These are phyloP conservation scores for Maudiozyma pseudohumilis DNA, from an alignment of 805 yeast genomes.

Conservation along the genomic window DNA sequence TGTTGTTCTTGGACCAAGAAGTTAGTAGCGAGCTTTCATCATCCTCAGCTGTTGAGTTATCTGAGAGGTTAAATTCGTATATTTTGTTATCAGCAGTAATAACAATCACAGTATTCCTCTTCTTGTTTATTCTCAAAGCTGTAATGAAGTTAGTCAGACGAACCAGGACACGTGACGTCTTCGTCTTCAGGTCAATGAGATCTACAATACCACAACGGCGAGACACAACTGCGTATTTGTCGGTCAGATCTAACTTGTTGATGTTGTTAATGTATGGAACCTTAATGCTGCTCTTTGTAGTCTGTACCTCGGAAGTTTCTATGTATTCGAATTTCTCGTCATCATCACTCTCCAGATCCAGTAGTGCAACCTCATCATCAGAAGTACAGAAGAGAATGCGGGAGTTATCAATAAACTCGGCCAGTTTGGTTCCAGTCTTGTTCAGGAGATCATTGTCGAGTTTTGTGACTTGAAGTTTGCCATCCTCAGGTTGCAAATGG, in stretches of 20 bases:
- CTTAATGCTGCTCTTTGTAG: slow-evolving; percentile 23
- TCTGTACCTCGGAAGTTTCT: slow-evolving; percentile 30
- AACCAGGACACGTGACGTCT: slow-evolving; percentile 37
- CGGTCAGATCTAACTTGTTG: slow-evolving; percentile 41
- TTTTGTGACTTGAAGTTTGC: slow-evolving; percentile 41
- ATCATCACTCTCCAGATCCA: slow-evolving; percentile 34
- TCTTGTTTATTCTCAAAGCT: slow-evolving; percentile 45
- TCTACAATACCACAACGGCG: slow-evolving; percentile 62
- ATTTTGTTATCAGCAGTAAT: slow-evolving; percentile 68
- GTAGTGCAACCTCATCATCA: slow-evolving; percentile 48
- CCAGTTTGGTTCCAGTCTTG: slow-evolving; percentile 47
- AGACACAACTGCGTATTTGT: slow-evolving; percentile 46
- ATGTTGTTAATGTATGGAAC: slow-evolving; percentile 43
- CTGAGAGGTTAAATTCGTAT: slow-evolving; percentile 46
- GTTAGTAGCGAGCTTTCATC: slow-evolving; percentile 33
- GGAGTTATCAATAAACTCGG: slow-evolving; percentile 38
- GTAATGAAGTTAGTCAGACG: slow-evolving; percentile 52
- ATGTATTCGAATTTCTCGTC: slow-evolving; percentile 32
- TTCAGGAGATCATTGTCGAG: slow-evolving; percentile 33
- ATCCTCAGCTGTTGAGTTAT: not conserved
- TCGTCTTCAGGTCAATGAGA: slow-evolving; percentile 25
- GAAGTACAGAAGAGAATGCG: slow-evolving; percentile 44
- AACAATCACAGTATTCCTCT: slow-evolving; percentile 43
- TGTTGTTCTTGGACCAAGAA: slow-evolving; percentile 69
- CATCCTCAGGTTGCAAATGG: slow-evolving; percentile 33